These are phyloP conservation scores for Ramularia endophylla DNA, from an alignment of 2,329 filamentous ascomycete genomes.

Conservation along the genomic window DNA sequence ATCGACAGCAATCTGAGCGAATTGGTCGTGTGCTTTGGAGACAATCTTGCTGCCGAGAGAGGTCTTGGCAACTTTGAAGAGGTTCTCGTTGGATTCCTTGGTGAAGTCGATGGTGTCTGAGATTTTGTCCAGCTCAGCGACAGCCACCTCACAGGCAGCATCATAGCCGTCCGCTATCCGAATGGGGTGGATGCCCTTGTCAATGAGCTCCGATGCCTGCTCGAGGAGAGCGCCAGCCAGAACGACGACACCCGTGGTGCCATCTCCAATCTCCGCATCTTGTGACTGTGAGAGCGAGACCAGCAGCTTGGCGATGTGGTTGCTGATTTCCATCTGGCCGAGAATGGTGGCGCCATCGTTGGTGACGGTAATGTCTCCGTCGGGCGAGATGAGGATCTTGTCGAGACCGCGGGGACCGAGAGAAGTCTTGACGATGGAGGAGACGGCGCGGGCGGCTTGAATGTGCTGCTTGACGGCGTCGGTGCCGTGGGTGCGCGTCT, in stretches of 20 bases:
- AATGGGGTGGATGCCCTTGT: constrained; percentile 99
- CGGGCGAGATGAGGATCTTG: constrained; percentile 98
- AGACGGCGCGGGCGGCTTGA: constrained; percentile 88
- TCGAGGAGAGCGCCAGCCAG: constrained; percentile 90
- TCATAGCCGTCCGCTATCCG: constrained; percentile 98
- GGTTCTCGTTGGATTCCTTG: constrained; percentile 71
- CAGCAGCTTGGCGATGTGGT: constrained; percentile 94
- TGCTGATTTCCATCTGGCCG: constrained; percentile 95
- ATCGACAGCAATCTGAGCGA: constrained; percentile 94
- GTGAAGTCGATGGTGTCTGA: constrained; percentile 86
- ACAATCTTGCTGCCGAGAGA: constrained; percentile 98
- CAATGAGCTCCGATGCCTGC: constrained; percentile 94
- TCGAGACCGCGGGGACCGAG: constrained; percentile 92
- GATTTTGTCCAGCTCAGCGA: constrained; percentile 86
- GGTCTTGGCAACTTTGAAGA: constrained; percentile 91
- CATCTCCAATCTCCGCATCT: constrained; percentile 97
- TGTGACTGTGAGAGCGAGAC: constrained; percentile 98
- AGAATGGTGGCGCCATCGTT: constrained; percentile 98
- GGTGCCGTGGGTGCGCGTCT: constrained; percentile 93
- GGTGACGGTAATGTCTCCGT: constrained; percentile 98
- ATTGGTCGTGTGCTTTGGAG: constrained; percentile 97
- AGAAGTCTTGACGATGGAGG: constrained; percentile 96
- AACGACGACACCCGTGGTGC: constrained; percentile 95
- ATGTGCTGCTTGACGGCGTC: constrained; percentile 99
- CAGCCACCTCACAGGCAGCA: constrained; percentile 92